Conservation (phyloP, 495 filamentous ascomycete genomes). For the Aspergillus funiculosus region DNA sequence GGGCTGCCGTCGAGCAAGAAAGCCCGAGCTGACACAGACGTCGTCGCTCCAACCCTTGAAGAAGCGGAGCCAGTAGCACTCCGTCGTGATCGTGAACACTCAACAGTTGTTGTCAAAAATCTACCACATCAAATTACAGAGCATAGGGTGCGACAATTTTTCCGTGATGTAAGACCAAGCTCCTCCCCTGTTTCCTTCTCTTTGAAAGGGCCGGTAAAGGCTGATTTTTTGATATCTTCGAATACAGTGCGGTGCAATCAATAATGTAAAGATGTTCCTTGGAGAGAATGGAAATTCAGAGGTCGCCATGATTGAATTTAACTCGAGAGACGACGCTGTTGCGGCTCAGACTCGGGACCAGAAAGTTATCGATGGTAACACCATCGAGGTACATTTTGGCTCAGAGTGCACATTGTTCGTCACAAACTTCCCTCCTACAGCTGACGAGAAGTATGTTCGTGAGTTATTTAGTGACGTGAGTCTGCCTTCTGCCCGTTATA, state of each 20-base stretch:
- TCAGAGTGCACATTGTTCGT: conserved; percentile 77
- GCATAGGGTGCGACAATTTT: conserved; percentile 75
- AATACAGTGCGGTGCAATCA: conserved; percentile 78
- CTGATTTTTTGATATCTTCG: too few relatives aligned
- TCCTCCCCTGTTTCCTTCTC: not conserved
- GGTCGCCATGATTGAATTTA: conserved; percentile 79
- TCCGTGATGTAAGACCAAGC: conserved; percentile 70
- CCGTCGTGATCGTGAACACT: conserved; percentile 84
- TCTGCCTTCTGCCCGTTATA: conserved; percentile 12
- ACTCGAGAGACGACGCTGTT: conserved; percentile 68
- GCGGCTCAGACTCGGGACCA: conserved; percentile 73
- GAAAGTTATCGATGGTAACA: conserved; percentile 63
- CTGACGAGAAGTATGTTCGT: conserved; percentile 75
- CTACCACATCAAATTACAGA: conserved; percentile 64
- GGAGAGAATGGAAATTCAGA: conserved; percentile 53
- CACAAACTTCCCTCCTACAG: conserved; percentile 81
- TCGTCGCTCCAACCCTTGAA: conserved; percentile 27
- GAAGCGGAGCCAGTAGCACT: conserved; percentile 36
- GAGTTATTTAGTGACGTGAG: conserved; percentile 61
- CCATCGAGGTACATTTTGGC: conserved; percentile 66
- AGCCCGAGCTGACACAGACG: conserved; percentile 48
- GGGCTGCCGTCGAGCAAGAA: conserved; percentile 51
- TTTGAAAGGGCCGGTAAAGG: too few relatives aligned
- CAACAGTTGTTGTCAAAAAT: conserved; percentile 72
- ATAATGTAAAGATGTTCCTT: conserved; percentile 58